Conservation (phyloP, 768 basidiomycete species). For the Suillus weaverae region DNA sequence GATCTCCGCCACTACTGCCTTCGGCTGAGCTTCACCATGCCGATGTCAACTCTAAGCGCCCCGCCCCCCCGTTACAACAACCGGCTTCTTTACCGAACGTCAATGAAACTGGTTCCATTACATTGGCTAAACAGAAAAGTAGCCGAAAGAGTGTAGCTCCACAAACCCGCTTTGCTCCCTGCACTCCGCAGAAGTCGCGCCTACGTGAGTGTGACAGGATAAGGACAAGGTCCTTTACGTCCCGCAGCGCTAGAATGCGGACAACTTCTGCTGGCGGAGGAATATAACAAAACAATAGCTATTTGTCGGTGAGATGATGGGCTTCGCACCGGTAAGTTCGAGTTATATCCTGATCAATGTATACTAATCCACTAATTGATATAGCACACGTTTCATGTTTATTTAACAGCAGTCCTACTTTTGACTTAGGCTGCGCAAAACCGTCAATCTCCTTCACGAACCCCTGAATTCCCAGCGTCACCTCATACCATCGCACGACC, state of each 20-base stretch:
- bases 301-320: neutral
- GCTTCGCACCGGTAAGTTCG: neutral
- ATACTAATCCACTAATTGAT: neutral
- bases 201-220: conserved; percentile 24
- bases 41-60: neutral
- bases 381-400: conserved; percentile 3
- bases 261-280: conserved; percentile 34
- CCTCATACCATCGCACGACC: conserved; percentile 1
- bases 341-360: neutral
- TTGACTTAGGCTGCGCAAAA: neutral
- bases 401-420: neutral
- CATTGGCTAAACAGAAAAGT: conserved; percentile 2
- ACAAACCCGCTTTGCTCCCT: conserved; percentile 17
- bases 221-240: conserved; percentile 22
- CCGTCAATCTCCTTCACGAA: neutral
- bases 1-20: conserved; percentile 15
- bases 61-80: neutral
- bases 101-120: neutral
- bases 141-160: conserved; percentile 15
- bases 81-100: neutral
- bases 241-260: conserved; percentile 29
- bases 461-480: conserved; percentile 5
- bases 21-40: neutral
- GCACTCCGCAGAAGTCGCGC: conserved; percentile 20
- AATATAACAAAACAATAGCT: conserved; percentile 20